Conservation (phyloP, 2,329 filamentous ascomycete species). For the Colletotrichum spinosum region DNA sequence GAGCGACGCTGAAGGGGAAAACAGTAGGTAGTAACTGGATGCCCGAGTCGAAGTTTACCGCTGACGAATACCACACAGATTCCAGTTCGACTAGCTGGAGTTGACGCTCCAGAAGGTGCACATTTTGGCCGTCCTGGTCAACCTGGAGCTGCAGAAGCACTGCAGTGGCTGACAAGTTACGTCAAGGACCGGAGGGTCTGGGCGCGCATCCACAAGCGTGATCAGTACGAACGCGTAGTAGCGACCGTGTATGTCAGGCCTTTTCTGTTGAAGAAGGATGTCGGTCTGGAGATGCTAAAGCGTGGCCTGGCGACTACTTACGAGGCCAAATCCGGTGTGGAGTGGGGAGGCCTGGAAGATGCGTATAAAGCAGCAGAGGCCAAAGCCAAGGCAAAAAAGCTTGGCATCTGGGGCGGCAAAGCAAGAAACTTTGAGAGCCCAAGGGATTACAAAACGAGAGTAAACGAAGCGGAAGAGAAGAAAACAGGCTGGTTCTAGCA, state of each 20-base stretch:
- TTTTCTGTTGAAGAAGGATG: constrained; percentile 78
- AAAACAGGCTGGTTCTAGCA: constrained; percentile 31
- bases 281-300: constrained; percentile 91
- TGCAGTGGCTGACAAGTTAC: constrained; percentile 82
- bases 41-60: background rate
- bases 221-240: constrained; percentile 94
- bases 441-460: constrained; percentile 82
- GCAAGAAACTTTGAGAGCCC: constrained; percentile 80
- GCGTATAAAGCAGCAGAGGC: constrained; percentile 75
- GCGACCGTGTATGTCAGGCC: constrained; percentile 83
- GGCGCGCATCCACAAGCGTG: constrained; percentile 83
- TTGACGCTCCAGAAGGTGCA: constrained; percentile 92
- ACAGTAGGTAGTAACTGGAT: constrained; percentile 69
- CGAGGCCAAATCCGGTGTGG: constrained; percentile 88
- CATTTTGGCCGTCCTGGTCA: constrained; percentile 93
- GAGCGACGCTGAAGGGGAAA: constrained; percentile 76
- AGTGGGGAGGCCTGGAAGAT: constrained; percentile 81
- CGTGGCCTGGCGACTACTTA: constrained; percentile 89
- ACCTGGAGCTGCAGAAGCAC: constrained; percentile 83
- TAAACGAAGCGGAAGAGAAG: constrained; percentile 42
- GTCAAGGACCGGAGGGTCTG: constrained; percentile 80
- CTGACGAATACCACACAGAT: constrained; percentile 65
- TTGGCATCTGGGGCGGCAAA: constrained; percentile 81
- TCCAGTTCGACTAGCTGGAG: constrained; percentile 86
- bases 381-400: constrained; percentile 71